Evolutionary conservation across 2,329 filamentous ascomycete species (phyloP), one percentile per base, ranked within the genome.

Genomic region (Fusarium sp.): DNA sequence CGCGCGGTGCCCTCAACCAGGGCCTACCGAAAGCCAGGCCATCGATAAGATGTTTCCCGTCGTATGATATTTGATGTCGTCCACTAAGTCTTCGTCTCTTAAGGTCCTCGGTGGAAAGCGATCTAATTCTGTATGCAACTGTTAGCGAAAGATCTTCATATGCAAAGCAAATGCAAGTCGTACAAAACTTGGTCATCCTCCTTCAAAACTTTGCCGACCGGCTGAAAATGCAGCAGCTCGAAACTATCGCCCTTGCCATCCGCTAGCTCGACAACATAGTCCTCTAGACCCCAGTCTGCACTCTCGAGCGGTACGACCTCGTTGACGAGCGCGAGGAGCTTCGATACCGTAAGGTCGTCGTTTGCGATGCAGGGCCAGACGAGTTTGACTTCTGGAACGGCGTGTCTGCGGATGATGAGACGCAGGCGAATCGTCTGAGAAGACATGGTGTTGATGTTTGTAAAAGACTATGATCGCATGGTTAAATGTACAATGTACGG

Each of bases 191-290:
- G 89, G 75, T 98, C 95, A 58, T 96, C 94, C 54, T 95, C 91
- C 72, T 92, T 91, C 62, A 97, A 83, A 12, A 96, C 83, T 46
- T 87, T 86, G 16, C 85, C 83, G 8, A 97, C 86, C 22, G 87
- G 85, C 77, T 93, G 91, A 75, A 93, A 98, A 81, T 98, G 95
- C 60, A 98, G 81, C 74, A 93, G 96, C 81, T 98, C 95, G 72
- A 93, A 98, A 47, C 88, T 89, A 20, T 81, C 83, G n/a, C 86
- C 86, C 40, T 83, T 80, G 29, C 76, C 74, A 59, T 86, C 84
- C 22, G 80, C 80, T 6, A 97, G 85, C 79, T 97, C 92, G 30
- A 97, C 93, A 11, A 88, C 88, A 79, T 98, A 98, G 78, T 98
- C 93, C 76, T 98, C 95, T 6, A 97, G 82, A 1, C 93, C 94